These are phyloP conservation scores for Earliella scabrosa DNA, from an alignment of 1,284 basidiomycete species.

Conservation along the genomic window DNA sequence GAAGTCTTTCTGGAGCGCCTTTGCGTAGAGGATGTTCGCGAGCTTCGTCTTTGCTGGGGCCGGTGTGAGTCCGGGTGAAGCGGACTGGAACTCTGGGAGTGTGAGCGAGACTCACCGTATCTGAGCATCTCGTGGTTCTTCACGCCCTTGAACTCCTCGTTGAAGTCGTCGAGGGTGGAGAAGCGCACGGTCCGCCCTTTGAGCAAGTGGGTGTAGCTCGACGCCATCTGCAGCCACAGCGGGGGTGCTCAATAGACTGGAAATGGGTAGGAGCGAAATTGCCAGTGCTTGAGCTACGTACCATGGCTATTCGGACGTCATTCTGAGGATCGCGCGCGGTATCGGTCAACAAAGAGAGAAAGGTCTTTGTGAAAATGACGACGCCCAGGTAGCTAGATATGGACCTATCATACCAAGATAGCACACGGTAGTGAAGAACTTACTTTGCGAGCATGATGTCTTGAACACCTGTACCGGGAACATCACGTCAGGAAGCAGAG, in stretches of 20 bases:
- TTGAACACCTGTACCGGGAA: conserved; percentile 42
- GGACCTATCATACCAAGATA: background rate
- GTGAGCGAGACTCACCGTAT: conserved; percentile 39
- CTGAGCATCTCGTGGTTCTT: conserved; percentile 33
- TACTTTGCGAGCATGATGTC: conserved; percentile 49
- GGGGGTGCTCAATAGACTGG: too few relatives aligned
- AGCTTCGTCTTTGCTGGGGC: conserved; percentile 39
- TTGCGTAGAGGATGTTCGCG: conserved; percentile 31
- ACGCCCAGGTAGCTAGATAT: conserved; percentile 47
- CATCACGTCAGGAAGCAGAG: conserved; percentile 32
- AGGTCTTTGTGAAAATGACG: conserved; percentile 49
- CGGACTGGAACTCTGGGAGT: background rate
- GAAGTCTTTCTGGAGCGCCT: conserved; percentile 34
- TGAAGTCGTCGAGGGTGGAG: conserved; percentile 44
- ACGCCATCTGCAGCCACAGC: too few relatives aligned
- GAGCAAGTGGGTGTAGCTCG: conserved; percentile 7
- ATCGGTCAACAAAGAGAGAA: conserved; percentile 51
- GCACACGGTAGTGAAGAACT: background rate
- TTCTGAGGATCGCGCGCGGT: conserved; percentile 47
- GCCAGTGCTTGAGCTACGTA: background rate
- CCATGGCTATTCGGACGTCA: conserved; percentile 46
- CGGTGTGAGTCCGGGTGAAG: conserved; percentile 15
- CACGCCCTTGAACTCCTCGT: conserved; percentile 37
- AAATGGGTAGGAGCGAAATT: too few relatives aligned
- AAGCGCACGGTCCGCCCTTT: conserved; percentile 33